Evolutionary conservation across 306 rosid genomes (phyloP), one percentile per base, ranked within the genome.

Genomic region (Fagus sylvatica): DNA sequence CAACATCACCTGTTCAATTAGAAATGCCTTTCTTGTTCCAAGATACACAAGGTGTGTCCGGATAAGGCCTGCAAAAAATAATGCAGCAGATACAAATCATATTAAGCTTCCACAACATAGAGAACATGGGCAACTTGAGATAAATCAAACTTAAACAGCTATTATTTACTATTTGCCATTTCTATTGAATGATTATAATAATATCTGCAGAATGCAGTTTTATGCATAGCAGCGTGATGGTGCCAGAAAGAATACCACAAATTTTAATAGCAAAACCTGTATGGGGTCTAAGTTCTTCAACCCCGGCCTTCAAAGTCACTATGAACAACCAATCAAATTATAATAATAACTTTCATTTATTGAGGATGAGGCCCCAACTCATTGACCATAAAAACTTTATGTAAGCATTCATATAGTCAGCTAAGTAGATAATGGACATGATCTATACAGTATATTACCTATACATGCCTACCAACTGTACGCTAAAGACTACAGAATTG

Each of bases 21-120:
- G 85, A 81, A 73, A 65, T 85, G 84, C 56, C 76, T 74, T 81
- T 83, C 89, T 72, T 86, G 81, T 76, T 86, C 96, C 93, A 86
- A 78, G 87, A 75, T 53, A 74, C 19, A 80, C 77, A 75, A 73
- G 79, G 8, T 30, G 81, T 65, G 67, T 90, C 95, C 42, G 85
- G 87, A 53, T 70, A 87, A 32, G 85, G 79, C 74, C 92, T 86
- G 90, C 84, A 22, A 74, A 72, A 80, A 72, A 16, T 11, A 57
- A 71, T 33, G 65, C 67, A 83, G 33, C 37, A 68, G 17, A 69
- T 53, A 74, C 51, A 78, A 39, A 65, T 46, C 43, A 10, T 62
- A 59, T 39, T 37, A 34, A 59, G 49, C 43, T 42, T 71, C 84
- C 77, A 53, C 10, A 60, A 19, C 6, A 40, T 53, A 66, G 62